Evolutionary conservation across 2,329 filamentous ascomycete genomes (phyloP).

Genomic region (Penicillium digitatum): DNA sequence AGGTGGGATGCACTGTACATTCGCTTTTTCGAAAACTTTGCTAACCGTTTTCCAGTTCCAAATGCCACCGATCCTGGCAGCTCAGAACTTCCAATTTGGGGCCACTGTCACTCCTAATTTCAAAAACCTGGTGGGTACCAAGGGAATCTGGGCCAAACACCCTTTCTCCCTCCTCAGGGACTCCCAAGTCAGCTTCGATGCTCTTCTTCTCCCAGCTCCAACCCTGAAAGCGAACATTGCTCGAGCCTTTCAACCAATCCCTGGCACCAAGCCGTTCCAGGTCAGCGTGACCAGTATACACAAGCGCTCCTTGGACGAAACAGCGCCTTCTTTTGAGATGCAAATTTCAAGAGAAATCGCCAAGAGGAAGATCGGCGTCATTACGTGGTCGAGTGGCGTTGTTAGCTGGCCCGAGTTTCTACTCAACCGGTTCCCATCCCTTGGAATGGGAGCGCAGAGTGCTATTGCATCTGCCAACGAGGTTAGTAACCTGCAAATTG

Average conservation of each 20-base stretch:
- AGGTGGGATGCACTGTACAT: slow-evolving; percentile 22
- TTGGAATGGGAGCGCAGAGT: slow-evolving; percentile 24
- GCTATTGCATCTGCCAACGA: slow-evolving; percentile 19
- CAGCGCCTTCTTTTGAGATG: slow-evolving; percentile 31
- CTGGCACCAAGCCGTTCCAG: slow-evolving; percentile 34
- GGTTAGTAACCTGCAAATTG: slow-evolving; percentile 34
- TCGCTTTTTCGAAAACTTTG: not conserved
- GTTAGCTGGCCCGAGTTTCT: slow-evolving; percentile 34
- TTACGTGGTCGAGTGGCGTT: slow-evolving; percentile 39
- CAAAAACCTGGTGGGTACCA: slow-evolving; percentile 24
- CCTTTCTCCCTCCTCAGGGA: slow-evolving; percentile 34
- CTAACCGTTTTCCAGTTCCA: slow-evolving; percentile 28
- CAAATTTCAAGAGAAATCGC: slow-evolving; percentile 33
- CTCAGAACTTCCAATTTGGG: slow-evolving; percentile 32
- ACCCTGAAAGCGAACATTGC: slow-evolving; percentile 28
- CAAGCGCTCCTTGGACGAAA: slow-evolving; percentile 25
- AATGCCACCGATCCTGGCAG: slow-evolving; percentile 28
- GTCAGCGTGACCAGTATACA: slow-evolving; percentile 31
- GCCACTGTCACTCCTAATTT: slow-evolving; percentile 32
- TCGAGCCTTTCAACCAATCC: slow-evolving; percentile 31
- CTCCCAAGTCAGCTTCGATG: slow-evolving; percentile 28
- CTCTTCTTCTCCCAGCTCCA: slow-evolving; percentile 32
- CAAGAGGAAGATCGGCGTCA: slow-evolving; percentile 28
- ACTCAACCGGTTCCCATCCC: slow-evolving; percentile 21
- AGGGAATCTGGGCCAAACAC: slow-evolving; percentile 27